Conservation (phyloP, 108 stramenopile species). For the Nitzschia putrida region DNA sequence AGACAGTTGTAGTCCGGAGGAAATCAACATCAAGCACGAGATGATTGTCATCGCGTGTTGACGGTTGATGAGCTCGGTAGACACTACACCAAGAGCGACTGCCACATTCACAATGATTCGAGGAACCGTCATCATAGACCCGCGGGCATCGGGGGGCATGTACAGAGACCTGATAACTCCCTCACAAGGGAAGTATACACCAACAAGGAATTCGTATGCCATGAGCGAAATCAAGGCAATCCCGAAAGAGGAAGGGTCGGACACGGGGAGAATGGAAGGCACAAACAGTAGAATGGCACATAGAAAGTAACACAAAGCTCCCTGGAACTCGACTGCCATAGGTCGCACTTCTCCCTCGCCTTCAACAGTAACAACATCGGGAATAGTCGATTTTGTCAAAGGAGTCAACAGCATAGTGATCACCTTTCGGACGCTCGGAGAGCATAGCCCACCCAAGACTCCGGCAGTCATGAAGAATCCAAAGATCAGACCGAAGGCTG, state of each 20-base stretch:
- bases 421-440: slow-evolving; percentile 34
- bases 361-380: slow-evolving; percentile 34
- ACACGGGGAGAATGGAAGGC: slow-evolving; percentile 34
- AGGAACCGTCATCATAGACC: slow-evolving; percentile 61
- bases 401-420: slow-evolving; percentile 38
- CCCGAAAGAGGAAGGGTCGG: slow-evolving; percentile 37
- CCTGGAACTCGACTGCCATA: slow-evolving; percentile 59
- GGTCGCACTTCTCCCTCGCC: slow-evolving; percentile 50
- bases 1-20: slow-evolving; percentile 44
- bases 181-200: slow-evolving; percentile 67
- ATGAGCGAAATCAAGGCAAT: slow-evolving; percentile 43
- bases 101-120: slow-evolving; percentile 58
- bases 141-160: slow-evolving; percentile 52
- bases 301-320: slow-evolving; percentile 47
- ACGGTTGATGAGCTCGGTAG: slow-evolving; percentile 39
- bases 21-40: slow-evolving; percentile 43
- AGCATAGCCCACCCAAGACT: slow-evolving; percentile 67
- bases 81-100: slow-evolving; percentile 48
- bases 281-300: slow-evolving; percentile 46
- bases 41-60: slow-evolving; percentile 44
- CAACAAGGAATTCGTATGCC: slow-evolving; percentile 54
- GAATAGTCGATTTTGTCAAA: slow-evolving; percentile 23
- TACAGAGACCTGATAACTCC: slow-evolving; percentile 67
- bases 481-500: slow-evolving; percentile 76
- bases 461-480: slow-evolving; percentile 78